phyloP scores from a whole-genome alignment of 176 grass and related monocot species.

The Phyllostachys edulis region DNA sequence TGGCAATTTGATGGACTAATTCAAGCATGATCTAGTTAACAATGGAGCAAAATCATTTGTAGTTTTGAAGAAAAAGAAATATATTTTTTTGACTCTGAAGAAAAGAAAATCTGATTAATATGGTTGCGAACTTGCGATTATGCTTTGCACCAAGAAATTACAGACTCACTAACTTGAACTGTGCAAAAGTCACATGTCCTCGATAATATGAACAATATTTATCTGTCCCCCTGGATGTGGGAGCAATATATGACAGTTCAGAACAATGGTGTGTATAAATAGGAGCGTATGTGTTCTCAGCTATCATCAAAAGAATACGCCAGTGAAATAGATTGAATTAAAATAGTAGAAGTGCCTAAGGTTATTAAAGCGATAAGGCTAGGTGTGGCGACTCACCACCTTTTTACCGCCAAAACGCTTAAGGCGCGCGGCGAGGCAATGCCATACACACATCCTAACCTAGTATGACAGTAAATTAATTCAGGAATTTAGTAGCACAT shows the following conservation, averaged over 20 bases:
- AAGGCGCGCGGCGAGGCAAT: too few species aligned
- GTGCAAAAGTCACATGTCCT: neutral
- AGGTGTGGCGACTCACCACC: too few species aligned
- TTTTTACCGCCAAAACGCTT: too few species aligned
- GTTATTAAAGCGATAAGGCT: too few species aligned
- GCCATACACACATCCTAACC: too few species aligned
- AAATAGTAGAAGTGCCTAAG: neutral
- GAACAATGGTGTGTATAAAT: neutral
- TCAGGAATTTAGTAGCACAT: too few species aligned
- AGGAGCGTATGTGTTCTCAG: neutral
- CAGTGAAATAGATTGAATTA: conserved; percentile 3
- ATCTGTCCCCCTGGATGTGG: neutral
- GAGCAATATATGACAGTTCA: neutral
- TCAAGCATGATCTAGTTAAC: neutral
- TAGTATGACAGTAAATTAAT: too few species aligned
- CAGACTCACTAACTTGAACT: conserved; percentile 1
- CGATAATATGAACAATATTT: neutral
- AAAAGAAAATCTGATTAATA: neutral
- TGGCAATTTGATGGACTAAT: conserved; percentile 11
- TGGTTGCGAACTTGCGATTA: neutral
- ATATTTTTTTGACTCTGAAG: neutral
- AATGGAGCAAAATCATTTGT: neutral
- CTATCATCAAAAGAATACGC: neutral
- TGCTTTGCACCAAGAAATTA: neutral
- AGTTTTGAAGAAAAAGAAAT: neutral